Evolutionary conservation across 306 rosid genomes (phyloP).

Genomic region (Ormosia emarginata): DNA sequence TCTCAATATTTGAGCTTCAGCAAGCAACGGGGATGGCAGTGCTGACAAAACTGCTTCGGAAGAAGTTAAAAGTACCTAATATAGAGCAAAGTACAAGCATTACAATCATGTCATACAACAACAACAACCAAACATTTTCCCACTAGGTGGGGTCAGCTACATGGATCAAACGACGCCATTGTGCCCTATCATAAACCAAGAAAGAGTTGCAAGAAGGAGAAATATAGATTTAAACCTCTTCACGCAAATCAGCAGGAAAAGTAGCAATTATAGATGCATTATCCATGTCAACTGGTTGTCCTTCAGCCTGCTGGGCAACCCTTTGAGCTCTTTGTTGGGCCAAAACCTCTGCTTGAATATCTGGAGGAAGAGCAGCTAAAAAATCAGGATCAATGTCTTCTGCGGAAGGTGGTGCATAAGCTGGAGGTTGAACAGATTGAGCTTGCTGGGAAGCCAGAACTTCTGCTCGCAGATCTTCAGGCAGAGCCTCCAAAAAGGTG

Average conservation of each 20-base stretch:
- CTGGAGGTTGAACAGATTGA: constrained; percentile 85
- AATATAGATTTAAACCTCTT: constrained; percentile 68
- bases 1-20: constrained; percentile 96
- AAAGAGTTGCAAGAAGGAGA: neutral
- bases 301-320: constrained; percentile 90
- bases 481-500: constrained; percentile 95
- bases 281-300: constrained; percentile 99
- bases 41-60: constrained; percentile 98
- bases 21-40: constrained; percentile 86
- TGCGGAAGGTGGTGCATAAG: constrained; percentile 79
- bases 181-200: no score
- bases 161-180: no score
- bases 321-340: constrained; percentile 97
- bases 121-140: no score
- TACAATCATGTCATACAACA: constrained; percentile 9
- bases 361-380: constrained; percentile 99
- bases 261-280: constrained; percentile 98
- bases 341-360: constrained; percentile 95
- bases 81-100: constrained; percentile 20
- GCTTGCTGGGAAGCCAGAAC: constrained; percentile 99
- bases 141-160: no score
- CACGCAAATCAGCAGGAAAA: constrained; percentile 98
- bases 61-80: constrained; percentile 91
- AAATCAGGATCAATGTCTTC: constrained; percentile 99
- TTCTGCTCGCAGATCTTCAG: constrained; percentile 93